Evolutionary conservation across 2,329 filamentous ascomycete genomes (phyloP).

Genomic region (Pseudodiploospora longispora): DNA sequence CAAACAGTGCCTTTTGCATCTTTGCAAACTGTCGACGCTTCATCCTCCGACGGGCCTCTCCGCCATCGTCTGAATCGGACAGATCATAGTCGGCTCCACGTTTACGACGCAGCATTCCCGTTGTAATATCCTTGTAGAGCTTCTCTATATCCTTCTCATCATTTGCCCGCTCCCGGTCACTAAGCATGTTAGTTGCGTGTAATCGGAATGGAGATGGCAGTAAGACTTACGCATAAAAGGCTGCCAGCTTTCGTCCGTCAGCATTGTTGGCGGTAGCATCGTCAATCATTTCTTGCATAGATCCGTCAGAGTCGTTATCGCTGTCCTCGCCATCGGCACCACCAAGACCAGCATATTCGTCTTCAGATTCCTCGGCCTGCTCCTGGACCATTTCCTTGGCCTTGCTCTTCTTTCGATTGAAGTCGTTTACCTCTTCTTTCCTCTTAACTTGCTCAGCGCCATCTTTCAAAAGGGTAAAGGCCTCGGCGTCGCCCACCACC

Average conservation of each 20-base stretch:
- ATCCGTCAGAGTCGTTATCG: slow-evolving; percentile 60
- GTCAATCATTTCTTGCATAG: slow-evolving; percentile 82
- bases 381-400: slow-evolving; percentile 85
- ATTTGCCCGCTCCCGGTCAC: slow-evolving; percentile 67
- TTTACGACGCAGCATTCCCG: slow-evolving; percentile 77
- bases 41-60: slow-evolving; percentile 66
- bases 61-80: slow-evolving; percentile 84
- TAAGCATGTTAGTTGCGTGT: slow-evolving; percentile 26
- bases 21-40: slow-evolving; percentile 84
- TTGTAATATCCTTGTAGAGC: slow-evolving; percentile 87
- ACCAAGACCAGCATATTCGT: slow-evolving; percentile 92
- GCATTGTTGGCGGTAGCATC: slow-evolving; percentile 70
- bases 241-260: slow-evolving; percentile 74
- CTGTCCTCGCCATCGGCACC: slow-evolving; percentile 83
- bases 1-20: slow-evolving; percentile 81
- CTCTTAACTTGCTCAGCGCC: slow-evolving; percentile 50
- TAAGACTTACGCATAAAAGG: slow-evolving; percentile 75
- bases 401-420: slow-evolving; percentile 79
- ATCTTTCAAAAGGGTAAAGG: slow-evolving; percentile 65
- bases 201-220: background rate
- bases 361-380: slow-evolving; percentile 93
- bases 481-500: slow-evolving; percentile 25
- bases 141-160: slow-evolving; percentile 87
- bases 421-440: slow-evolving; percentile 44
- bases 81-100: slow-evolving; percentile 75